Conservation (phyloP, 306 rosid species). For the Myrica gale region DNA sequence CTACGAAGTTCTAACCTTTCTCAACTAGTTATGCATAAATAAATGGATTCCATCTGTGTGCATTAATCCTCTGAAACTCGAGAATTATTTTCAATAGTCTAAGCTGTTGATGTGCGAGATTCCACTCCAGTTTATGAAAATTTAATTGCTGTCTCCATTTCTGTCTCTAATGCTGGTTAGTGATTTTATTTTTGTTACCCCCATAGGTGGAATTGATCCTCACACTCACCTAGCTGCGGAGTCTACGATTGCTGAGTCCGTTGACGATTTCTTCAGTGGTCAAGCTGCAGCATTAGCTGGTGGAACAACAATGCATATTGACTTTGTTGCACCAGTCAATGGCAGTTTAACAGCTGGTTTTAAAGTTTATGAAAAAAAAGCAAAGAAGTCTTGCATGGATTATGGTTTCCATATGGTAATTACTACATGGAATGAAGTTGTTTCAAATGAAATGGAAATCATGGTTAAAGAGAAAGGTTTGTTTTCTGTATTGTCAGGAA, state of each 20-base stretch:
- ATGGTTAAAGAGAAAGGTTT: slow-evolving; percentile 91
- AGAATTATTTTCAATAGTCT: not conserved
- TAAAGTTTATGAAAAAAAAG: slow-evolving; percentile 74
- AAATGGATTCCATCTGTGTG: not conserved
- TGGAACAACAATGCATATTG: slow-evolving; percentile 97
- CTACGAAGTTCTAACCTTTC: not conserved
- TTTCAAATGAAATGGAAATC: slow-evolving; percentile 80
- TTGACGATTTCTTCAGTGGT: slow-evolving; percentile 87
- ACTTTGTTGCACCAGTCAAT: slow-evolving; percentile 69
- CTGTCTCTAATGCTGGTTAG: not conserved
- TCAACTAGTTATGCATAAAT: too few species aligned
- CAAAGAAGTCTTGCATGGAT: slow-evolving; percentile 83
- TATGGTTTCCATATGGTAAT: slow-evolving; percentile 97
- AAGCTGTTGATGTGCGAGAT: not conserved
- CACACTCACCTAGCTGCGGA: slow-evolving; percentile 76
- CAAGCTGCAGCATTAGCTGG: slow-evolving; percentile 99
- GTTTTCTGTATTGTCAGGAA: slow-evolving; percentile 14
- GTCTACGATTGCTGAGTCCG: slow-evolving; percentile 56
- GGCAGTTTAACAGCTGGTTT: slow-evolving; percentile 77
- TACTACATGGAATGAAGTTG: slow-evolving; percentile 83
- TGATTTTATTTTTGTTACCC: slow-evolving; percentile 25
- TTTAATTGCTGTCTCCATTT: not conserved
- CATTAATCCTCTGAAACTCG: not conserved
- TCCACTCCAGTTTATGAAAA: too few species aligned
- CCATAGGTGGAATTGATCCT: slow-evolving; percentile 95